Base-by-base conservation (phyloP, 2,329 filamentous ascomycete species). In the Sclerotiophoma versabilis region DNA sequence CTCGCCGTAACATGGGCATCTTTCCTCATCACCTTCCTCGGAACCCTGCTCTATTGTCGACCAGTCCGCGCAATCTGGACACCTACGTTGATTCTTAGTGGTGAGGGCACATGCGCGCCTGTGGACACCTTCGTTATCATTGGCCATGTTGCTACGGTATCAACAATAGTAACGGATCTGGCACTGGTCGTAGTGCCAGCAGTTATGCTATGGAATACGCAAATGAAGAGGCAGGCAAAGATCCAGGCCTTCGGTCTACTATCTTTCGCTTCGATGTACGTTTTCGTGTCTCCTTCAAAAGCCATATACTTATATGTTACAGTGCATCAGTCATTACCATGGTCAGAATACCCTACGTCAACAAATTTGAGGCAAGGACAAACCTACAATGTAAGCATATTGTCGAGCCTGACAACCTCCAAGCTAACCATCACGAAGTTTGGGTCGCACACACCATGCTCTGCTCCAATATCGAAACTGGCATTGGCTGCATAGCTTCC, bases 381-480 rank as follows among this genome's bases (percentile, higher is more conserved):
- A 34, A 65, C 25, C 47, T 66, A 11, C 60, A 59, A 42, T 66
- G 63, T 64, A 46, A 58, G 56, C 29, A 3, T 12, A 20, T 3
- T 30, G 19, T n/a, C 20, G 11, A 3, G 2, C 4, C 11, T 11
- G 7, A 9, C 4, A 19, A 10, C n/a, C 38, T n/a, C 5, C 10
- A 43, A 17, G n/a, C 49, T 47, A 36, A 49, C 19, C 8, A 15
- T 7, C 12, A 44, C 9, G 3, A 14, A 63, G 59, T 65, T 47
- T 66, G 63, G 62, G 59, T 64, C 10, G 54, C 63, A 15, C 63
- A 66, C 38, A 66, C 49, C 14, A 57, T 66, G 54, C 58, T 66
- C 23, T 66, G 58, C 34, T 66, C 63, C 12, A 66, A 66, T 36
- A 58, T 66, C 38, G 63, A 66, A 57, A 66, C 62, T 7, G 63